Conservation (phyloP, 2,329 filamentous ascomycete genomes). For the Botrytis aclada region DNA sequence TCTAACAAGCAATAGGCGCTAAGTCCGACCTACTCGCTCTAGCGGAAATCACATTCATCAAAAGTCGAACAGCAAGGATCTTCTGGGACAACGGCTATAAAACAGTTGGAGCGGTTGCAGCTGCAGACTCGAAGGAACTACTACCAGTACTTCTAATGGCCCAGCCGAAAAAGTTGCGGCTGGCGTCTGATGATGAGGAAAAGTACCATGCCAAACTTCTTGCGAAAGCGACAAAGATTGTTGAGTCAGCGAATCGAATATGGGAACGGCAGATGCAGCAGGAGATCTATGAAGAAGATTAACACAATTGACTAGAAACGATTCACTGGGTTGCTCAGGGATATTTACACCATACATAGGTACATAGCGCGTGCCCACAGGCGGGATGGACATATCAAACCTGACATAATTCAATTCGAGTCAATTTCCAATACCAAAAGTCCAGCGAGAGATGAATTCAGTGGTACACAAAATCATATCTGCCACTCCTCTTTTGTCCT, state of each 20-base stretch:
- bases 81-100: slow-evolving; percentile 77
- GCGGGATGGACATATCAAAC: not conserved
- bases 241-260: slow-evolving; percentile 64
- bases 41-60: slow-evolving; percentile 70
- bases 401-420: not conserved
- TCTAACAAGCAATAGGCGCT: slow-evolving; percentile 48
- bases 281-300: slow-evolving; percentile 28
- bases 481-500: too few relatives aligned
- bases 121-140: slow-evolving; percentile 64
- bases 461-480: too few relatives aligned
- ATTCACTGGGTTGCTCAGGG: not conserved
- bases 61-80: slow-evolving; percentile 69
- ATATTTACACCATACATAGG: not conserved
- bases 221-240: slow-evolving; percentile 65
- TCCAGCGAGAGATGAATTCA: not conserved
- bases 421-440: not conserved
- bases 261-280: slow-evolving; percentile 47
- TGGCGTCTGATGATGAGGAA: slow-evolving; percentile 54
- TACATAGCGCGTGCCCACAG: not conserved
- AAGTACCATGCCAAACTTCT: slow-evolving; percentile 63
- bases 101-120: slow-evolving; percentile 64
- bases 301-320: not conserved
- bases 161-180: slow-evolving; percentile 61
- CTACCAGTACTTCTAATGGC: slow-evolving; percentile 71
- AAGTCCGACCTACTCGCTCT: slow-evolving; percentile 67